Conservation (phyloP, 164 flowering plant species). For the Vitis vinifera region DNA sequence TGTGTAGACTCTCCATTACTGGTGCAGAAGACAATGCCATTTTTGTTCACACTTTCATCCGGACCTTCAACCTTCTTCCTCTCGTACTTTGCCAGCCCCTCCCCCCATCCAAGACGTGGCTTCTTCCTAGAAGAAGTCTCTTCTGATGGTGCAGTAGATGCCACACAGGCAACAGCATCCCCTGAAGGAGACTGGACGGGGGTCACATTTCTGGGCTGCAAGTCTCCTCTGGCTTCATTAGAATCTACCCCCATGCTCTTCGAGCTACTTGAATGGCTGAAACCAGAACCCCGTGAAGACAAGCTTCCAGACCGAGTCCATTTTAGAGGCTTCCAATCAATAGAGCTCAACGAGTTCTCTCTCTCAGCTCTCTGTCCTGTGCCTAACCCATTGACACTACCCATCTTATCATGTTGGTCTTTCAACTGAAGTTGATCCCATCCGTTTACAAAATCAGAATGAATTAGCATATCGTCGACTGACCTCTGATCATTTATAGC, state of each 20-base stretch:
- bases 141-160: slow-evolving; percentile 40
- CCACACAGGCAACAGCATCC: slow-evolving; percentile 45
- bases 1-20: slow-evolving; percentile 26
- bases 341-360: slow-evolving; percentile 48
- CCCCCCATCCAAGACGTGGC: slow-evolving; percentile 97
- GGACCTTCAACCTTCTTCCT: slow-evolving; percentile 82
- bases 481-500: slow-evolving; percentile 52
- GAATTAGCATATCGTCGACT: slow-evolving; percentile 43
- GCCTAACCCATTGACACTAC: slow-evolving; percentile 40
- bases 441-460: slow-evolving; percentile 38
- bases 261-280: slow-evolving; percentile 70
- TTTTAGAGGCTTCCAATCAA: slow-evolving; percentile 74
- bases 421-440: slow-evolving; percentile 41
- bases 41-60: slow-evolving; percentile 39
- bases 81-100: slow-evolving; percentile 99
- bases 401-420: slow-evolving; percentile 55
- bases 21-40: slow-evolving; percentile 18
- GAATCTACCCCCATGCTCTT: slow-evolving; percentile 61
- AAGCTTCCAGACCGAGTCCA: slow-evolving; percentile 83
- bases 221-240: slow-evolving; percentile 40
- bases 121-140: slow-evolving; percentile 72
- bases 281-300: slow-evolving; percentile 80
- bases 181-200: slow-evolving; percentile 56
- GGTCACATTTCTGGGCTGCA: slow-evolving; percentile 32
- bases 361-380: slow-evolving; percentile 45